Evolutionary conservation across 2,329 filamentous ascomycete genomes (phyloP), one percentile per base, ranked within the genome.

Genomic region (Beauveria australis): DNA sequence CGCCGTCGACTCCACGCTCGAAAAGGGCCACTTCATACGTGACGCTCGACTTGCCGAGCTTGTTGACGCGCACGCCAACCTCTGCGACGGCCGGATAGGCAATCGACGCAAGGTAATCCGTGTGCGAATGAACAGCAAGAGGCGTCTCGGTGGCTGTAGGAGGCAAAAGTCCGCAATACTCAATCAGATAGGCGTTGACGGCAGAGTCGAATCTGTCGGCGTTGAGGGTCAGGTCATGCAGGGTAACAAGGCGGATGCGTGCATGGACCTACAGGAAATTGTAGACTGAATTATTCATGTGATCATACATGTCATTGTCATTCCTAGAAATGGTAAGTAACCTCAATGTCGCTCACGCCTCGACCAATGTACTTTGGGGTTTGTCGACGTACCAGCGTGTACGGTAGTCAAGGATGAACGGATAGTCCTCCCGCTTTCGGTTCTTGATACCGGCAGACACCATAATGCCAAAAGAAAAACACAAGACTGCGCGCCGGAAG

Each of bases 231-330:
- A 53, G 51, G 28, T 44, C 24, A 26, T 6, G 26, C 56, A 30
- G 12, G 44, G 30, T 30, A 24, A 53, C 51, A 40, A n/a, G 33
- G 33, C 30, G 49, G 5, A 10, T 30, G 24, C 16, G 44, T 24
- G 44, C 19, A 46, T 10, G 40, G 46, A 66, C 78, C 70, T 73
- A 87, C 81, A 95, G 81, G 64, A 89, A 88, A 68, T 89, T 89
- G 74, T 96, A 96, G 59, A 94, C 81, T 46, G 87, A 89, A 71
- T 96, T 96, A 76, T 96, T 96, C 80, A 96, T 85, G 72, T 97
- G 93, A 63, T 90, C 82, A 74, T 94, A 96, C 89, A 95, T 94
- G 76, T 96, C 92, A 71, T 96, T 96, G 74, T 96, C 92, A 72
- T 85, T 87, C 91, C 91, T 92, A 24, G 59, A 62, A 9, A 60